Conservation (phyloP, 345 rosid species). For the Turnera subulata region DNA sequence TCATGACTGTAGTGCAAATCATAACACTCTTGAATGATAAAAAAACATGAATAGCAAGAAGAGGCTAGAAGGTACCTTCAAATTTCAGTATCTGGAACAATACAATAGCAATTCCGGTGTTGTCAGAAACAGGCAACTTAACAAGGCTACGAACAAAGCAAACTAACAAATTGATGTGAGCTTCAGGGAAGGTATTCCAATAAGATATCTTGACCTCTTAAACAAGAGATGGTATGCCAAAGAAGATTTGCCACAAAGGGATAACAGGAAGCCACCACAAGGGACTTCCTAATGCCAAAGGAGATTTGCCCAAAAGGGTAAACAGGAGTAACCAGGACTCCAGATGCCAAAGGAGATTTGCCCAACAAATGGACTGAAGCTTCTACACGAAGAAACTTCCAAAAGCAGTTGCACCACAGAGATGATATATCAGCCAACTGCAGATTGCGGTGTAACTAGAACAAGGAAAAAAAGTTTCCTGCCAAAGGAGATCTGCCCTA, state of each 20-base stretch:
- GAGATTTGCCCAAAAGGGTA: constrained; percentile 42
- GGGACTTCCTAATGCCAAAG: constrained; percentile 42
- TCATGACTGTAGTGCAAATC: background rate
- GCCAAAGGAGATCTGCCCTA: constrained; percentile 26
- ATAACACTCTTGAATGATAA: background rate
- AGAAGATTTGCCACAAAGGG: constrained; percentile 30
- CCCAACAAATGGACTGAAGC: constrained; percentile 45
- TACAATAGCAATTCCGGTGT: background rate
- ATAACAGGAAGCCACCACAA: constrained; percentile 27
- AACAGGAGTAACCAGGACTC: constrained; percentile 36
- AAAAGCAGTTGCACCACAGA: constrained; percentile 18
- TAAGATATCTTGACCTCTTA: constrained; percentile 15
- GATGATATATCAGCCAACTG: constrained; percentile 8
- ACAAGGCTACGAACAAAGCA: background rate
- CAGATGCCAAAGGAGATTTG: constrained; percentile 65
- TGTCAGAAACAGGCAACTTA: no score
- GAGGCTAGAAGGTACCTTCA: constrained; percentile 4
- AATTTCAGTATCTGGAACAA: background rate
- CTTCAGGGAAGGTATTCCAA: constrained; percentile 2
- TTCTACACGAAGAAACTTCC: constrained; percentile 23
- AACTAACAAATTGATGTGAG: background rate
- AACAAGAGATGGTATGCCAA: constrained; percentile 22
- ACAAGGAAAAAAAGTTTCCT: background rate
- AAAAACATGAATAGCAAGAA: background rate
- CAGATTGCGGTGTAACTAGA: constrained; percentile 15